Evolutionary conservation across 257 asterid genomes (phyloP).

Genomic region (Jasminum sambac): DNA sequence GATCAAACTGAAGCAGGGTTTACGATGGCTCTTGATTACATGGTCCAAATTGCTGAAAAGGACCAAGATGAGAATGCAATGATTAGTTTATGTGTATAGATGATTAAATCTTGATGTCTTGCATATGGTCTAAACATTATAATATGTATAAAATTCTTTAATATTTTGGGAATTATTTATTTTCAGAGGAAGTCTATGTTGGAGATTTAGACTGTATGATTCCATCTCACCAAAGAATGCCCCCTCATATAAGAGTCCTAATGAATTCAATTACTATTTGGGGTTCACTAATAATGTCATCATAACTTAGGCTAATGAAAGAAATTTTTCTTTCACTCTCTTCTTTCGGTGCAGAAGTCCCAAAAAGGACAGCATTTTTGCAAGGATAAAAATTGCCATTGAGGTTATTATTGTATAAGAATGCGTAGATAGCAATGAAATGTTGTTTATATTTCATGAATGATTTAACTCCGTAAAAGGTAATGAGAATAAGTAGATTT

Average conservation of each 20-base stretch:
- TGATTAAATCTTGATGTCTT: neutral
- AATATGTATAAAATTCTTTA: conserved; percentile 18
- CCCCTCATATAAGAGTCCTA: conserved; percentile 76
- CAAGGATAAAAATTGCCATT: too few species aligned
- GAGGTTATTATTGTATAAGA: too few species aligned
- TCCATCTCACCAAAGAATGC: conserved; percentile 94
- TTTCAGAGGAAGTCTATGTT: too few species aligned
- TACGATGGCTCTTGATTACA: too few species aligned
- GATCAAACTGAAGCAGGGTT: too few species aligned
- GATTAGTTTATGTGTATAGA: neutral
- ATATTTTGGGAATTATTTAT: conserved; percentile 19
- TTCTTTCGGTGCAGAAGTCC: conserved; percentile 88
- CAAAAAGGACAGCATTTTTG: conserved; percentile 81
- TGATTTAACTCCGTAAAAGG: too few species aligned
- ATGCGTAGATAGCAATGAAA: too few species aligned
- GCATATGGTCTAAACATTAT: neutral
- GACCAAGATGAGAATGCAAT: conserved; percentile 82
- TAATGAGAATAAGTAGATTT: too few species aligned
- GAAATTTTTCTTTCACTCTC: conserved; percentile 19
- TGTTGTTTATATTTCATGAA: too few species aligned
- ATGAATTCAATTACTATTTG: conserved; percentile 16
- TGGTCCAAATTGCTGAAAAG: conserved; percentile 85
- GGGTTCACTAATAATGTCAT: conserved; percentile 2
- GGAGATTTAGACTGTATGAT: conserved; percentile 93
- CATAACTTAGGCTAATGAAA: conserved; percentile 28